phyloP scores from a whole-genome alignment of 2,329 filamentous ascomycete genomes.

The Cercospora canescens region DNA sequence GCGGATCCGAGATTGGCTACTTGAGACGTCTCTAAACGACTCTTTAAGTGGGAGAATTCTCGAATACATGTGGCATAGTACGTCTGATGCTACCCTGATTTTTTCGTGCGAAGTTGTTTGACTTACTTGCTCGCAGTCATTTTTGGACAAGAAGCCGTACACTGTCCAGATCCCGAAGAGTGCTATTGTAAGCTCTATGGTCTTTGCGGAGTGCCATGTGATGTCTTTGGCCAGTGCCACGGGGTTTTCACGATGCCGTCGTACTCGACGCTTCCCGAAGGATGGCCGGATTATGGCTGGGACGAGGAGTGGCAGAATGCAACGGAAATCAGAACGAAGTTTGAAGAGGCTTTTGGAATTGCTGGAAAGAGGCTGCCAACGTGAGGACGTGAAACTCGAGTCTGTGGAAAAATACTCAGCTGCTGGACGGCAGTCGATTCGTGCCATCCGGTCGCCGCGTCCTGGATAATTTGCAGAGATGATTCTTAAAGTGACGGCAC shows the following conservation, averaged over 20 bases:
- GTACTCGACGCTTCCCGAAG: slow-evolving; percentile 7
- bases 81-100: slow-evolving; percentile 19
- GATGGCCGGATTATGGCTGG: slow-evolving; percentile 17
- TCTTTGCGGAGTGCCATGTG: slow-evolving; percentile 8
- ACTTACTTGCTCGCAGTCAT: slow-evolving; percentile 2
- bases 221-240: neutral
- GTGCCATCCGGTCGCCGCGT: neutral
- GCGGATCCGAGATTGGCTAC: slow-evolving; percentile 51
- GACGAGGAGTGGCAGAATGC: slow-evolving; percentile 11
- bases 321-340: slow-evolving; percentile 4
- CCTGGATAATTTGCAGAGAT: neutral
- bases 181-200: slow-evolving; percentile 17
- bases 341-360: neutral
- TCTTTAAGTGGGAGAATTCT: slow-evolving; percentile 55
- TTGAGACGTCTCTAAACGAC: slow-evolving; percentile 49
- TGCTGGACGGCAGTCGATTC: neutral
- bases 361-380: neutral
- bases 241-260: slow-evolving; percentile 6
- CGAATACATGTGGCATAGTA: slow-evolving; percentile 61
- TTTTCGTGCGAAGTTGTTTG: neutral
- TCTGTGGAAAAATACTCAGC: no score
- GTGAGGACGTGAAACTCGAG: no score
- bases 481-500: neutral
- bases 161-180: slow-evolving; percentile 5
- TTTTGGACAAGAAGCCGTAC: slow-evolving; percentile 8